These are phyloP conservation scores for Mrakia hoshinonis DNA, from an alignment of 768 basidiomycete species.

Conservation along the genomic window DNA sequence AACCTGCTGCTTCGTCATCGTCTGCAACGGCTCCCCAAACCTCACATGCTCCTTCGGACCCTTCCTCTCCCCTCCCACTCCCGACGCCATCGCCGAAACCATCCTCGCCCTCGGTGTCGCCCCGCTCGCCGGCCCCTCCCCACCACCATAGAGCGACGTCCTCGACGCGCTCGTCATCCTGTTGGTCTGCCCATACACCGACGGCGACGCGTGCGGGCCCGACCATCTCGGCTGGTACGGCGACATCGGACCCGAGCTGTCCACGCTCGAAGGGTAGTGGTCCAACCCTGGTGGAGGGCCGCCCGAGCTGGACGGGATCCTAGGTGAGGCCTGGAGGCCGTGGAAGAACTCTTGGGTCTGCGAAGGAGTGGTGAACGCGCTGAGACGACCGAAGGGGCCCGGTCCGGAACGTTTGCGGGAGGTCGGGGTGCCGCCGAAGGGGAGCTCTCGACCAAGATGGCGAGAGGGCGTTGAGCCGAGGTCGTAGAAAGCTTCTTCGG, in stretches of 20 bases:
- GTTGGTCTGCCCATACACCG: background rate
- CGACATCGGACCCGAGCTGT: conserved; percentile 20
- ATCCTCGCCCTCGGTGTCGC: background rate
- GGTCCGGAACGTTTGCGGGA: conserved; percentile 8
- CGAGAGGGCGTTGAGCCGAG: conserved; percentile 22
- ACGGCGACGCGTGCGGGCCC: conserved; percentile 17
- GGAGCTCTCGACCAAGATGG: conserved; percentile 14
- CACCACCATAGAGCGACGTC: background rate
- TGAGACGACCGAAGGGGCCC: conserved; percentile 2
- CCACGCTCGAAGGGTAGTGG: conserved; percentile 20
- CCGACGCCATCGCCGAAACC: conserved; percentile 5
- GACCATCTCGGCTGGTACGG: conserved; percentile 19
- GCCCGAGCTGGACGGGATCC: conserved; percentile 6
- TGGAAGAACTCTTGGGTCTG: conserved; percentile 21
- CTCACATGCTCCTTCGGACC: conserved; percentile 17
- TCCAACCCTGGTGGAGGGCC: conserved; percentile 1
- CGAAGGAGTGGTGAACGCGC: conserved; percentile 8
- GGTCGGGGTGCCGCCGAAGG: conserved; percentile 21
- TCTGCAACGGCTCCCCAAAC: conserved; percentile 21
- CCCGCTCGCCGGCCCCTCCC: background rate
- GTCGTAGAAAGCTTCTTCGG: conserved; percentile 18
- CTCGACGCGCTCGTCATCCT: background rate
- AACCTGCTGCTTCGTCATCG: conserved; percentile 2
- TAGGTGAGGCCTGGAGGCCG: conserved; percentile 20
- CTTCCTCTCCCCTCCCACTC: conserved; percentile 1